Evolutionary conservation across 768 basidiomycete genomes (phyloP), one percentile per base, ranked within the genome.

Genomic region (Boletus barrowsii): DNA sequence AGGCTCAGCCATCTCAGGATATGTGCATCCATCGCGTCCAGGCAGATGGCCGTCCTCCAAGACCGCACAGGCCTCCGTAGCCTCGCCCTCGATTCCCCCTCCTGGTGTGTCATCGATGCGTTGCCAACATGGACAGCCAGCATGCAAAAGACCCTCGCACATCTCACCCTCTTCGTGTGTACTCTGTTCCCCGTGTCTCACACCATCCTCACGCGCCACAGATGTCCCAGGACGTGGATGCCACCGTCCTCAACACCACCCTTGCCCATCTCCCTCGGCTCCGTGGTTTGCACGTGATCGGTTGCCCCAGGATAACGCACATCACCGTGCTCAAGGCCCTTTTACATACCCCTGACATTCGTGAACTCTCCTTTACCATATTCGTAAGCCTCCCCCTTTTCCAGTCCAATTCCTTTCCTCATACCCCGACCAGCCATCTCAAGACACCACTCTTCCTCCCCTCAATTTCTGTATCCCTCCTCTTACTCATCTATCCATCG

Each of bases 161-260:
- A 71, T 30, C 70, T 91, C 58, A 82, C 82, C 1, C 67, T 91
- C 42, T 82, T 73, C 61, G 88, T 89, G 62, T 52, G 86, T 74
- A 13, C 24, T 43, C 43, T 49, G 17, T 5, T 17, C 17, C 3
- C 37, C 6, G 2, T 22, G 5, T 22, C 7, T 6, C 10, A 8
- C 41, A 15, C 17, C n/a, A 15, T 13, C 11, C 29, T 58, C 42
- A 56, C 20, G 0, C 40, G 1, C 33, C 17, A 15, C 59, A 90
- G 88, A 79, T 77, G 73, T 76, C 80, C 4, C 75, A 71, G 36
- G 78, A 83, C 20, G 65, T 87, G 33, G 83, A 86, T 62, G 76
- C 77, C 39, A 60, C 61, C 35, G 71, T 84, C 5, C 72, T 90
- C 40, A 75, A 78, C 40, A 52, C 70, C 30, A 75, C 75, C 3